Percentiles rank a stretch among this genome's conserved stretches.
phyloP scores from a whole-genome alignment of 2,329 filamentous ascomycete species.

The Aureobasidium musti region DNA sequence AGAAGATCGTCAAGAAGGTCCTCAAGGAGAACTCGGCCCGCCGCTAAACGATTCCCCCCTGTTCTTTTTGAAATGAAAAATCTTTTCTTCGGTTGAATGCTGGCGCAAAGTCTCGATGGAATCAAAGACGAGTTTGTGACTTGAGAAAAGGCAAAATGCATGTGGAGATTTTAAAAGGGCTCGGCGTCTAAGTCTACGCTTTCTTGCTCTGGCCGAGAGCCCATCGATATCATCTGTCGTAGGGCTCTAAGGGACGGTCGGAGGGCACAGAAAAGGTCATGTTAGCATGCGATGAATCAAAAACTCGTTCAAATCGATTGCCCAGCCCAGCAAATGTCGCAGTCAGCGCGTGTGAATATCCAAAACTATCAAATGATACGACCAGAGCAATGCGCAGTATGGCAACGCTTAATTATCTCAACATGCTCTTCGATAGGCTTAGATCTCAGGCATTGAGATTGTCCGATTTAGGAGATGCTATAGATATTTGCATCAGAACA shows the following conservation, averaged over 20 bases:
- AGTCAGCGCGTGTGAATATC: neutral
- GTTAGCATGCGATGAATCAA: conserved; percentile 32
- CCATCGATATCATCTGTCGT: conserved; percentile 4
- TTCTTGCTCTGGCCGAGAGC: conserved; percentile 23
- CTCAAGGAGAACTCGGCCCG: conserved; percentile 74
- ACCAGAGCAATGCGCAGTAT: neutral
- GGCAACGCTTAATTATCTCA: neutral
- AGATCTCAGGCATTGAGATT: neutral
- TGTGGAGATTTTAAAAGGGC: conserved; percentile 28
- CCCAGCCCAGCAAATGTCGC: neutral
- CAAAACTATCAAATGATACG: neutral
- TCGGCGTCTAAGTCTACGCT: conserved; percentile 26
- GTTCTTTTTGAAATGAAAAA: conserved; percentile 29
- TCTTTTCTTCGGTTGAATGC: conserved; percentile 29
- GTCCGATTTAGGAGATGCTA: too few relatives aligned
- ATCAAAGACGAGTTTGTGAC: conserved; percentile 28
- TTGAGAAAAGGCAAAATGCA: conserved; percentile 28
- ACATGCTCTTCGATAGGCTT: neutral
- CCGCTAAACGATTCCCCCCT: conserved; percentile 29
- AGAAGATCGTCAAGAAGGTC: conserved; percentile 99
- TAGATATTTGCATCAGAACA: neutral
- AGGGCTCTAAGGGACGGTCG: conserved; percentile 23
- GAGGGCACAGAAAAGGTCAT: conserved; percentile 28
- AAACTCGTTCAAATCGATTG: conserved; percentile 29
- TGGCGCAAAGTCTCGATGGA: conserved; percentile 28